Percentiles rank a stretch among this genome's conserved stretches.
phyloP scores from a whole-genome alignment of 257 asterid species.

The Solanum verrucosum region DNA sequence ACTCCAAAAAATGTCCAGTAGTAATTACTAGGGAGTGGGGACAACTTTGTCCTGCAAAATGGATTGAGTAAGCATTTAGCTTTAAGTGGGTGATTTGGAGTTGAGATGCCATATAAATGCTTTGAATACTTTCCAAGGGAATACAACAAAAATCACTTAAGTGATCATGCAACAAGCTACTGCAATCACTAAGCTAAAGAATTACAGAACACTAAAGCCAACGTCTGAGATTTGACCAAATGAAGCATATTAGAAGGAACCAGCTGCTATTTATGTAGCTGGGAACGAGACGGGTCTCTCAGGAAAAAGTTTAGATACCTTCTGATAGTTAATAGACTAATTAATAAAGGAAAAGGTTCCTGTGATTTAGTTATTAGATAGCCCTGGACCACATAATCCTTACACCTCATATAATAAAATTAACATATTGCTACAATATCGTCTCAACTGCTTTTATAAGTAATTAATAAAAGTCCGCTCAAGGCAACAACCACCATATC shows the following conservation, averaged over 20 bases:
- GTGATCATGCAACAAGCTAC: not conserved
- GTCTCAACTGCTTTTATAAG: not conserved
- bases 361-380: not conserved
- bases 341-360: not conserved
- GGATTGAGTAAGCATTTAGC: not conserved
- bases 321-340: not conserved
- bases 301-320: not conserved
- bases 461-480: not conserved
- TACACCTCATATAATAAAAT: not conserved
- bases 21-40: not conserved
- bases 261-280: not conserved
- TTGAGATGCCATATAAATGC: not conserved
- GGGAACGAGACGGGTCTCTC: not conserved
- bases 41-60: not conserved
- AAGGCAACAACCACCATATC: not conserved
- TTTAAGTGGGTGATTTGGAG: not conserved
- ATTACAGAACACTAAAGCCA: not conserved
- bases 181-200: not conserved
- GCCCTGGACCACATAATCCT: not conserved
- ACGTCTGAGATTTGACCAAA: not conserved
- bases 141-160: not conserved
- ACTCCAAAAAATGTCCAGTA: not conserved
- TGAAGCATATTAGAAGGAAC: not conserved
- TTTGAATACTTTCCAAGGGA: not conserved
- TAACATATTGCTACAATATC: not conserved